phyloP scores from a whole-genome alignment of 179 eudicot genomes.

The Corrigiola litoralis region DNA sequence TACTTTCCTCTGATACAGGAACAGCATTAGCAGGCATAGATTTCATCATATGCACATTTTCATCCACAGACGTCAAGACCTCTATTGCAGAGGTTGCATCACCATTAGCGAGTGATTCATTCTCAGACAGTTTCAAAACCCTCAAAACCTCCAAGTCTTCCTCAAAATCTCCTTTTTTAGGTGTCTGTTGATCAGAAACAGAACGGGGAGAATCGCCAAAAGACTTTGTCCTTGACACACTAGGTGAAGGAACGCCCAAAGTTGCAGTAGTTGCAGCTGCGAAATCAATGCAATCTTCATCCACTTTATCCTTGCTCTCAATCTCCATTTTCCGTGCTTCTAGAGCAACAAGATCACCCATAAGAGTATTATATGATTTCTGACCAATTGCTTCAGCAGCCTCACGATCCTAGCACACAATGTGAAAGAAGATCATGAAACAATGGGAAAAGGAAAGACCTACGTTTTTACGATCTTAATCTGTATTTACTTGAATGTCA shows the following conservation, averaged over 20 bases:
- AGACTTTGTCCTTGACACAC: constrained; percentile 59
- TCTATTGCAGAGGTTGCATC: constrained; percentile 15
- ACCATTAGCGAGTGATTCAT: constrained; percentile 16
- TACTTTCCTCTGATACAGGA: constrained; percentile 22
- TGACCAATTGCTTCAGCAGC: constrained; percentile 71
- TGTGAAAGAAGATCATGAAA: constrained; percentile 9
- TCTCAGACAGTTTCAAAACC: constrained; percentile 49
- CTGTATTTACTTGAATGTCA: too few species aligned
- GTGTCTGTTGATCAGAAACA: constrained; percentile 27
- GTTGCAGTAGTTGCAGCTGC: constrained; percentile 93
- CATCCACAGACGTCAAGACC: constrained; percentile 25
- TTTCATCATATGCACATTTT: constrained; percentile 18
- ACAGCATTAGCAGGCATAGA: constrained; percentile 23
- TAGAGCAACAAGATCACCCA: constrained; percentile 83
- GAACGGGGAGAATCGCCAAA: constrained; percentile 56
- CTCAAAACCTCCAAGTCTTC: constrained; percentile 67
- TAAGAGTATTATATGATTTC: constrained; percentile 81
- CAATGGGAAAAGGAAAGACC: neutral
- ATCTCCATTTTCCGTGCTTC: constrained; percentile 53
- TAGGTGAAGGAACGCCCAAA: constrained; percentile 87
- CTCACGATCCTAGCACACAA: constrained; percentile 61
- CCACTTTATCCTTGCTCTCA: constrained; percentile 35
- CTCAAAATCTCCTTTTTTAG: constrained; percentile 63
- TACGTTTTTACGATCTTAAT: too few species aligned
- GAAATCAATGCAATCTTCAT: constrained; percentile 79